These are phyloP conservation scores for Xylaria bambusicola DNA, from an alignment of 495 filamentous ascomycete genomes.

Conservation along the genomic window DNA sequence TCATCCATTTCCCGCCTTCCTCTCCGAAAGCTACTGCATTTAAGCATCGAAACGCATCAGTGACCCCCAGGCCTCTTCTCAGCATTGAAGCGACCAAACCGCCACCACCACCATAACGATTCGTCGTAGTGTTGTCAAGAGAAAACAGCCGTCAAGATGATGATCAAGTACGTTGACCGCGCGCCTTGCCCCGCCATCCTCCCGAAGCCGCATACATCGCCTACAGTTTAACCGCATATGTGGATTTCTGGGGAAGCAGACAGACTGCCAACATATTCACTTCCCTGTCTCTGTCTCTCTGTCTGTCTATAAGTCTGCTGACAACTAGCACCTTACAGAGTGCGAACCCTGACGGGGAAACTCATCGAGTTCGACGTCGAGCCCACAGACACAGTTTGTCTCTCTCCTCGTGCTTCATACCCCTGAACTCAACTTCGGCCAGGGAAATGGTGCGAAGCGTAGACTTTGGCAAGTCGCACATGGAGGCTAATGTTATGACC, in stretches of 20 bases:
- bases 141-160: slow-evolving; percentile 39
- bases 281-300: too few relatives aligned
- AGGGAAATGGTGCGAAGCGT: too few relatives aligned
- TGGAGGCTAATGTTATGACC: slow-evolving; percentile 7
- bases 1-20: background rate
- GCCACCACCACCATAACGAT: background rate
- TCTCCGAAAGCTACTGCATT: background rate
- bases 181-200: slow-evolving; percentile 15
- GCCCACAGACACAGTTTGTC: slow-evolving; percentile 75
- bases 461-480: background rate
- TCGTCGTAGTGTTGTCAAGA: background rate
- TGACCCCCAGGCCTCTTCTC: background rate
- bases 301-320: slow-evolving; percentile 17
- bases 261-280: background rate
- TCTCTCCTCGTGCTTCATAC: background rate
- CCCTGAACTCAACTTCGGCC: background rate
- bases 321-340: slow-evolving; percentile 55
- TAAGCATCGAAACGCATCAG: background rate
- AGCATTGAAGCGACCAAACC: background rate
- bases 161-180: slow-evolving; percentile 44
- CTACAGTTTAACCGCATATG: background rate
- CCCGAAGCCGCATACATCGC: slow-evolving; percentile 4
- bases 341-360: slow-evolving; percentile 96
- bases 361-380: slow-evolving; percentile 99
- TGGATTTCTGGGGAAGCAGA: background rate